Evolutionary conservation across 2,329 filamentous ascomycete species (phyloP), one percentile per base, ranked within the genome.

Genomic region (Colletotrichum sp.): DNA sequence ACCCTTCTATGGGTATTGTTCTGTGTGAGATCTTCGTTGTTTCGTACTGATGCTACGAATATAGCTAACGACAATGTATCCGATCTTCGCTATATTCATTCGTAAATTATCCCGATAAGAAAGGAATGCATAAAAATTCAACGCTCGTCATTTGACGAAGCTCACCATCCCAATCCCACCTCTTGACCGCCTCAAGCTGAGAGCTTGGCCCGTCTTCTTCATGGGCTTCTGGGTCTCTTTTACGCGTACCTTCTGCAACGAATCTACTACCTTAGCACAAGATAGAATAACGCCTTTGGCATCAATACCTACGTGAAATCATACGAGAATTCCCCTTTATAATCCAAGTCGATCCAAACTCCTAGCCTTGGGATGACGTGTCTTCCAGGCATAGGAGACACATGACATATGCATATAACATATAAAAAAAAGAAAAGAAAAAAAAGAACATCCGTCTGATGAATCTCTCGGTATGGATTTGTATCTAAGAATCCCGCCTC

Each of bases 11-110:
- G 18, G 38, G 18, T 48, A 12, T n/a, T 48, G 9, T 48, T 2
- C 38, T 12, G 0, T n/a, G 9, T 12, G 38, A 4, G 18, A 12
- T 48, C 9, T n/a, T n/a, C 18, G 3, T 3, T 3, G 1, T n/a
- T 12, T n/a, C 38, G 2, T n/a, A 18, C 18, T 12, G 38, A 12
- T n/a, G 18, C 3, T 12, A n/a, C 5, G 9, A 12, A 12, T 0
- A 3, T n/a, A 48, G 18, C 38, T 10, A 0, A n/a, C 2, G 2
- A 48, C 5, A 48, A n/a, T n/a, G 18, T n/a, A n/a, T n/a, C 0
- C 1, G 18, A 48, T 48, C 38, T 48, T 48, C 38, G 18, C 1
- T 6, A 0, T 7, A 0, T n/a, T 6, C 38, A 48, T 48, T n/a
- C 9, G 5, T n/a, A 5, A 48, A 6, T 12, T n/a, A 12, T 0